These are phyloP conservation scores for Capsella bursapastoris DNA, from an alignment of 345 rosid species.

Conservation along the genomic window DNA sequence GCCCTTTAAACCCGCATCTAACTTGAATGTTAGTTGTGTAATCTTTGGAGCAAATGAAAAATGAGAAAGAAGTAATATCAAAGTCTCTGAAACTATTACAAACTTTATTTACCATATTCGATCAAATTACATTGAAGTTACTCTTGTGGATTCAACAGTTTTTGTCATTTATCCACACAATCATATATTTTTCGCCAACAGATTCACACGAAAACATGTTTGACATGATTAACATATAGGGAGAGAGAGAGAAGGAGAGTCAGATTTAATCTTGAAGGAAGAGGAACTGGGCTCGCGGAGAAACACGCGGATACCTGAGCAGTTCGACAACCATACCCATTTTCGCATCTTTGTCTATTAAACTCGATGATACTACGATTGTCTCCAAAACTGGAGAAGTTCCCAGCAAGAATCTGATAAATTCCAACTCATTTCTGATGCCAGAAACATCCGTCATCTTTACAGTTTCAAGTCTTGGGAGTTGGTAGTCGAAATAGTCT, in stretches of 20 bases:
- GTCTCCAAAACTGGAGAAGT: conserved; percentile 69
- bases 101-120: background rate
- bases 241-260: background rate
- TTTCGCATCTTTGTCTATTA: conserved; percentile 55
- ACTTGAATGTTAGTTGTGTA: background rate
- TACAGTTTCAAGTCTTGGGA: conserved; percentile 59
- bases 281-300: conserved; percentile 68
- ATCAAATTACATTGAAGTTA: background rate
- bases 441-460: conserved; percentile 78
- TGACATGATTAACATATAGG: background rate
- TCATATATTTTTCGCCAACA: background rate
- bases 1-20: background rate
- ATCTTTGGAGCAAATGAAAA: background rate
- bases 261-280: conserved; percentile 61
- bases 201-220: conserved; percentile 22
- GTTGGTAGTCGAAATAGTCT: conserved; percentile 56
- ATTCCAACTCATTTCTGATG: conserved; percentile 78
- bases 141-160: conserved; percentile 16
- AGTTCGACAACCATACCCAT: conserved; percentile 74
- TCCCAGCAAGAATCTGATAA: conserved; percentile 73
- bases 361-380: conserved; percentile 61
- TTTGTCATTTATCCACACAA: conserved; percentile 11
- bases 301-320: conserved; percentile 74
- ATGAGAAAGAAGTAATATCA: background rate
- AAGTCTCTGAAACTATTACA: too few species aligned